Evolutionary conservation across 495 filamentous ascomycete species (phyloP), one percentile per base, ranked within the genome.

Genomic region (Aspergillus haitiensis): DNA sequence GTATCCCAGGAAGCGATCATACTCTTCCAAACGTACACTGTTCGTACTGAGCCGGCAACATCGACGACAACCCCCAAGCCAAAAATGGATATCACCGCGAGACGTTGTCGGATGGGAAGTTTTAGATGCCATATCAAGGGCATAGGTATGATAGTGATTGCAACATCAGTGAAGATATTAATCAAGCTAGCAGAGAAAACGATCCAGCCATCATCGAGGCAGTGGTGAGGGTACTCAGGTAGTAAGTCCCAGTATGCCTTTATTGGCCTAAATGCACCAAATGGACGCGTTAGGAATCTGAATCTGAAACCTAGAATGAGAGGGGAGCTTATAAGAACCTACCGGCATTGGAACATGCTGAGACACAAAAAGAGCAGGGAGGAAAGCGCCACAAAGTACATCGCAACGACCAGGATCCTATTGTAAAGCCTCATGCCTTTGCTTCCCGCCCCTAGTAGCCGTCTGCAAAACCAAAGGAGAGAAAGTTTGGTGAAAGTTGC

Each of bases 161-260:
- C 48, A 48, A 88, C 78, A 61, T 88, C 86, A 15, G 82, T 84
- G 36, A 81, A 62, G 21, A 81, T 83, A 63, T 88, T 87, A 65
- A 87, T 76, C 27, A 85, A 72, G 52, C 83, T 84, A 10, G 74
- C 79, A 3, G 75, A 73, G 40, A 86, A 76, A 15, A 86, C 75
- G 53, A 81, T 72, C 6, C 64, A 73, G 7, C 71, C 71, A 48
- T 80, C 76, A 53, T 84, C 67, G 49, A 87, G 69, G 60, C 84
- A 88, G 40, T 74, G 66, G 42, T 75, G 59, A 5, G 71, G 60
- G 36, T 70, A 67, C 11, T 50, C 47, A 0, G 77, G 71, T 5
- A 72, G 51, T 1, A 78, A 58, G 31, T 73, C 72, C 83, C 84
- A 88, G 64, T 77, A 85, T 36, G 78, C 75, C 56, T 75, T 70